Base-by-base conservation (phyloP, 2,329 filamentous ascomycete species). In the Pleurostoma richardsiae region DNA sequence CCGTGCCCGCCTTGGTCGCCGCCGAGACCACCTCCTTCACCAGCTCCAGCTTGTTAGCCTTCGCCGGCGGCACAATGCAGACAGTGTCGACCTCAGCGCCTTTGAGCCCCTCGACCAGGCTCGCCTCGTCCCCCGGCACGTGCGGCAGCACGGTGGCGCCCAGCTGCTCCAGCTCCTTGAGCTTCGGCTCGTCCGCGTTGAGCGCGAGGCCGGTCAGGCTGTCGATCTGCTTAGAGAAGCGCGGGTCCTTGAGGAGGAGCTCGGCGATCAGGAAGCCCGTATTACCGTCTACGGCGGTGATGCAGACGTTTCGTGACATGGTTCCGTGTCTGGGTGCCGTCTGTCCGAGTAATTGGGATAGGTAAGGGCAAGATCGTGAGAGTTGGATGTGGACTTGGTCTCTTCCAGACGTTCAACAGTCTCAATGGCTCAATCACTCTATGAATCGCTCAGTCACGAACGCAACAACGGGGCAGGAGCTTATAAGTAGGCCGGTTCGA, bases 241-340 rank as follows among this genome's bases (percentile, higher is more conserved):
- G 19, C 19, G 19, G 19, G 65, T 73, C 54, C 27, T 63, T 70
- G 41, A 77, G 66, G 39, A 77, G 63, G 5, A 76, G 63, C 52
- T 77, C 71, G 38, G 71, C 69, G 52, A 77, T 76, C 48, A 71
- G 59, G 51, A 73, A 76, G 51, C 73, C 74, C 4, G 72, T 77
- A 46, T 77, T 64, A 54, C 74, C 74, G 40, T 77, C 74, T 10
- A 67, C 64, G 30, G 73, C 67, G 3, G 71, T 75, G 54, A 77
- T 63, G 54, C 69, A 72, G 44, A 77, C 52, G 44, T 75, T 74
- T 51, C 71, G 71, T 19, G 19, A 19, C 19, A 19, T 19, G 19
- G 19, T 19, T 19, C 19, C 19, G 19, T 19, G 19, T 19, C 19
- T 19, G 19, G 19, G 19, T 19, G 19, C 19, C 19, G 19, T 19